Evolutionary conservation across 768 basidiomycete genomes (phyloP).

Genomic region (Chiua virens): DNA sequence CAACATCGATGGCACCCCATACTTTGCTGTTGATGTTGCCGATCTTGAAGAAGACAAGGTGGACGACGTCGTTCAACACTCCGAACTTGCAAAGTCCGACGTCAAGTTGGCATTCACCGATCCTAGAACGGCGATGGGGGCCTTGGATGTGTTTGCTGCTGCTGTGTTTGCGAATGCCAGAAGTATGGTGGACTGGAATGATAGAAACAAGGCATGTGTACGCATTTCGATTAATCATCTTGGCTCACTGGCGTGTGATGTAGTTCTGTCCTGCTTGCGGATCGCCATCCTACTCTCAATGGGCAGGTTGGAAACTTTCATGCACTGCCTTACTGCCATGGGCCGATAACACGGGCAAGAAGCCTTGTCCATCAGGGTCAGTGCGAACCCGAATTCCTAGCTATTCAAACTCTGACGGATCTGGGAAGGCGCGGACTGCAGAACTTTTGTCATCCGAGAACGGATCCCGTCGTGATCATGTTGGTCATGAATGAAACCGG

Average conservation of each 20-base stretch:
- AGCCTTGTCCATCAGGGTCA: conserved; percentile 73
- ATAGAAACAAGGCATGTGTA: conserved; percentile 68
- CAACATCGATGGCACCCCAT: conserved; percentile 77
- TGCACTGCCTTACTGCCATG: conserved; percentile 79
- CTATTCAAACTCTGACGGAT: conserved; percentile 12
- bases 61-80: conserved; percentile 40
- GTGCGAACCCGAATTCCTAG: conserved; percentile 22
- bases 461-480: conserved; percentile 92
- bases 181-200: conserved; percentile 92
- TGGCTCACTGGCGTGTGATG: background rate
- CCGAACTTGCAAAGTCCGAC: conserved; percentile 39
- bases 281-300: conserved; percentile 74
- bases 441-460: conserved; percentile 82
- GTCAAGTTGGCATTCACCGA: conserved; percentile 59
- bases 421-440: conserved; percentile 72
- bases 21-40: conserved; percentile 79
- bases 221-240: background rate
- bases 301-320: conserved; percentile 95
- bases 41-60: conserved; percentile 47
- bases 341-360: conserved; percentile 59
- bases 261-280: conserved; percentile 93
- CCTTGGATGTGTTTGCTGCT: conserved; percentile 63
- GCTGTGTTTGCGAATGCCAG: conserved; percentile 77
- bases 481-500: conserved; percentile 75
- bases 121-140: conserved; percentile 54